phyloP scores from a whole-genome alignment of 768 basidiomycete genomes.

The Leccinum pellstonianum region DNA sequence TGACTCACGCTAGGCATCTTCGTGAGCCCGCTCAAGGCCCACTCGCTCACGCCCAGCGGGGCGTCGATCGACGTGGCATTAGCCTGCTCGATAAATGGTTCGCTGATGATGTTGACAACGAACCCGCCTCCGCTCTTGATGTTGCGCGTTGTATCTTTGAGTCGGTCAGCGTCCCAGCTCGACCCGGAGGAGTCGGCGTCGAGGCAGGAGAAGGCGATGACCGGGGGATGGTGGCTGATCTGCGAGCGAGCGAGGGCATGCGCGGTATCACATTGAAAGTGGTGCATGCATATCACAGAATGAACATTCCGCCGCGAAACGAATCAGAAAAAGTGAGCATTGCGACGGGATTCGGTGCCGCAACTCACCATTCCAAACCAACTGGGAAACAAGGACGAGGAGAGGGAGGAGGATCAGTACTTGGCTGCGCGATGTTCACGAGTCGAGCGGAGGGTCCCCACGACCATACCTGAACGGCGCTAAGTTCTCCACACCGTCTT shows the following conservation, averaged over 20 bases:
- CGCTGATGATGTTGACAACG: slow-evolving; percentile 47
- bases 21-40: slow-evolving; percentile 36
- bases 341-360: not conserved
- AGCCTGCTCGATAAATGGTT: slow-evolving; percentile 42
- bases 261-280: not conserved
- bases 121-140: too few relatives aligned
- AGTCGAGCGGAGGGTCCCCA: not conserved
- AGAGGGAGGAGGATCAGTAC: not conserved
- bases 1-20: slow-evolving; percentile 17
- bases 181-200: slow-evolving; percentile 3
- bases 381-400: not conserved
- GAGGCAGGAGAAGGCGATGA: slow-evolving; percentile 38
- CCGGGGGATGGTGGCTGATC: slow-evolving; percentile 27
- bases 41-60: slow-evolving; percentile 38
- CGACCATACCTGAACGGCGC: slow-evolving; percentile 33
- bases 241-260: not conserved
- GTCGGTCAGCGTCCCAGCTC: not conserved
- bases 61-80: slow-evolving; percentile 39
- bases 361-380: slow-evolving; percentile 30
- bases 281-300: not conserved
- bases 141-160: slow-evolving; percentile 39
- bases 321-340: too few relatives aligned
- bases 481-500: slow-evolving; percentile 35
- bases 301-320: not conserved
- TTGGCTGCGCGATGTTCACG: not conserved